phyloP scores from a whole-genome alignment of 140 eudicot species.

The Bidens hawaiensis region DNA sequence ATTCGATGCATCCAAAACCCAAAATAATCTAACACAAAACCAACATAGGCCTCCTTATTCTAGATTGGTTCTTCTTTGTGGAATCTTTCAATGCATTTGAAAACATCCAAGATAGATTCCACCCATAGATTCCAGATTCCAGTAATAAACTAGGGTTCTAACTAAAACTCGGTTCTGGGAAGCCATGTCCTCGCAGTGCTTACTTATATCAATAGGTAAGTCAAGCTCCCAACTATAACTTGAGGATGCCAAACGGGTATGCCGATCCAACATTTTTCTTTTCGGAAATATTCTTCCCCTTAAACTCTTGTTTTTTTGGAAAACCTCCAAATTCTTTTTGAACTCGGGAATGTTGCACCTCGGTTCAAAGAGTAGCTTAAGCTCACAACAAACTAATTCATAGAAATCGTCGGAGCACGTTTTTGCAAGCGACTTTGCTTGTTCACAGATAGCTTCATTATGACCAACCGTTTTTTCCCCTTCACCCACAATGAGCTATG shows the following conservation, averaged over 20 bases:
- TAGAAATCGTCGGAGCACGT: no score
- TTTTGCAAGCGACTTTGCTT: no score
- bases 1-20: conserved; percentile 36
- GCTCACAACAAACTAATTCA: no score
- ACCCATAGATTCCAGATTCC: conserved; percentile 57
- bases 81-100: conserved; percentile 24
- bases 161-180: conserved; percentile 31
- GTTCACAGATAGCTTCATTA: no score
- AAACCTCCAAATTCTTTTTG: conserved; percentile 20
- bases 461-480: no score
- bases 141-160: conserved; percentile 40
- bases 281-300: conserved; percentile 31
- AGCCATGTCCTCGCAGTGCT: no score
- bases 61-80: conserved; percentile 14
- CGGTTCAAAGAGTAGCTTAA: no score
- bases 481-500: no score
- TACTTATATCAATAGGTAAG: no score
- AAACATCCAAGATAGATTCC: conserved; percentile 18
- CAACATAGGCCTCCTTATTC: conserved; percentile 11
- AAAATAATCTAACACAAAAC: conserved; percentile 40
- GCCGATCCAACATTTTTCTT: conserved; percentile 49
- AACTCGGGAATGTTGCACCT: conserved; percentile 21
- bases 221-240: conserved; percentile 48
- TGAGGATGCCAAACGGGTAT: conserved; percentile 12
- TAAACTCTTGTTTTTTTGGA: conserved; percentile 17